Conservation (phyloP, 768 basidiomycete genomes). For the Boletus speciosus region DNA sequence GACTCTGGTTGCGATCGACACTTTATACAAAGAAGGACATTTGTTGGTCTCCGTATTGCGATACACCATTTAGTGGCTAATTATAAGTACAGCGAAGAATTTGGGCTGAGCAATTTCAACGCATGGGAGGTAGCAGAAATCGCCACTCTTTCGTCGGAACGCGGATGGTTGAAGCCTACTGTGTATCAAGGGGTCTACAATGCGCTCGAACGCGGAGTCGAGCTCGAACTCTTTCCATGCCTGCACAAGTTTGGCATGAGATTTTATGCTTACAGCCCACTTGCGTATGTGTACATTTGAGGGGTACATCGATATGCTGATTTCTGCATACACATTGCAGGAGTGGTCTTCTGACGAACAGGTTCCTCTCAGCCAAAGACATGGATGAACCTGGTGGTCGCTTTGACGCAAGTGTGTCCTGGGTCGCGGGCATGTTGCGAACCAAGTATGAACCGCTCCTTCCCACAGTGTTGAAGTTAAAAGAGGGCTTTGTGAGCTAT, state of each 20-base stretch:
- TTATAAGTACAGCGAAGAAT: background rate
- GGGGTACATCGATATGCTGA: background rate
- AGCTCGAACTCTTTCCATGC: background rate
- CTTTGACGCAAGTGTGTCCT: background rate
- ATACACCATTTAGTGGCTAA: background rate
- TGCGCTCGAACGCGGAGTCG: background rate
- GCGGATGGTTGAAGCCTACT: background rate
- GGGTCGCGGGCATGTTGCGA: background rate
- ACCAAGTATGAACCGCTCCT: background rate
- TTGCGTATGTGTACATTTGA: background rate
- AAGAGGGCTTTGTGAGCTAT: conserved; percentile 2
- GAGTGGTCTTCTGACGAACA: background rate
- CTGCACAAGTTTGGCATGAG: background rate
- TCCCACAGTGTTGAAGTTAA: conserved; percentile 1
- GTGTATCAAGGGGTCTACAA: background rate
- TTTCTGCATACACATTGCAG: background rate
- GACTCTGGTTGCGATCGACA: background rate
- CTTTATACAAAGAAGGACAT: background rate
- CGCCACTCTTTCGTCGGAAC: background rate
- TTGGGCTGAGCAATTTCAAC: background rate
- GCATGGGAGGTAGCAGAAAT: background rate
- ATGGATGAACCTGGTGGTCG: background rate
- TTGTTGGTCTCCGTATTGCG: background rate
- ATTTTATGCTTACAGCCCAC: background rate
- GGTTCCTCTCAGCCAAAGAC: background rate